These are phyloP conservation scores for Marasmius tenuissimus DNA, from an alignment of 1,284 basidiomycete species.

Conservation along the genomic window DNA sequence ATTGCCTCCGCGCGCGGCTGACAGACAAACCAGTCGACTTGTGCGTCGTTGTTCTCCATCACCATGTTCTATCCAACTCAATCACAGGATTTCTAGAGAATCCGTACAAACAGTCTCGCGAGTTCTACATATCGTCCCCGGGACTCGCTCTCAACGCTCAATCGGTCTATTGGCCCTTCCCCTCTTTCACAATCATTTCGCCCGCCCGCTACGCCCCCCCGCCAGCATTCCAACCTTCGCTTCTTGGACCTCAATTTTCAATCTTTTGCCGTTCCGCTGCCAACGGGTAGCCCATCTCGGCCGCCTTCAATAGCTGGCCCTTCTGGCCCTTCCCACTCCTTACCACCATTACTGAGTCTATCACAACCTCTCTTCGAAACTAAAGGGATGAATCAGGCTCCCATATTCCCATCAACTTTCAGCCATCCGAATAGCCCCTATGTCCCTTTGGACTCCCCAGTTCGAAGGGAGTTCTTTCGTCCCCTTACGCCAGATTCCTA, in stretches of 20 bases:
- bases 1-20: neutral
- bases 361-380: slow-evolving; percentile 14
- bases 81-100: neutral
- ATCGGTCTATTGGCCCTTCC: neutral
- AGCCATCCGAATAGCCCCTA: slow-evolving; percentile 48
- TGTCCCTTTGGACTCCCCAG: slow-evolving; percentile 41
- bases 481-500: slow-evolving; percentile 27
- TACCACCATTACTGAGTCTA: slow-evolving; percentile 14
- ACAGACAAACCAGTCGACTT: neutral
- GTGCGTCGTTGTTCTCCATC: neutral
- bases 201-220: neutral
- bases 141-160: neutral
- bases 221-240: neutral
- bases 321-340: slow-evolving; percentile 5
- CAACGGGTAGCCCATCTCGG: neutral
- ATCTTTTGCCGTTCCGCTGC: slow-evolving; percentile 10
- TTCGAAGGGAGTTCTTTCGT: slow-evolving; percentile 35
- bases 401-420: slow-evolving; percentile 9
- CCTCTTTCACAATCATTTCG: neutral
- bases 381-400: slow-evolving; percentile 1
- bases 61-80: neutral
- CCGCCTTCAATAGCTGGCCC: slow-evolving; percentile 1
- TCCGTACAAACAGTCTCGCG: neutral
- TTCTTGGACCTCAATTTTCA: slow-evolving; percentile 15
- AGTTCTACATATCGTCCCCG: neutral